Evolutionary conservation across 805 yeast genomes (phyloP), one percentile per base, ranked within the genome.

Genomic region (Spathaspora passalidarum): DNA sequence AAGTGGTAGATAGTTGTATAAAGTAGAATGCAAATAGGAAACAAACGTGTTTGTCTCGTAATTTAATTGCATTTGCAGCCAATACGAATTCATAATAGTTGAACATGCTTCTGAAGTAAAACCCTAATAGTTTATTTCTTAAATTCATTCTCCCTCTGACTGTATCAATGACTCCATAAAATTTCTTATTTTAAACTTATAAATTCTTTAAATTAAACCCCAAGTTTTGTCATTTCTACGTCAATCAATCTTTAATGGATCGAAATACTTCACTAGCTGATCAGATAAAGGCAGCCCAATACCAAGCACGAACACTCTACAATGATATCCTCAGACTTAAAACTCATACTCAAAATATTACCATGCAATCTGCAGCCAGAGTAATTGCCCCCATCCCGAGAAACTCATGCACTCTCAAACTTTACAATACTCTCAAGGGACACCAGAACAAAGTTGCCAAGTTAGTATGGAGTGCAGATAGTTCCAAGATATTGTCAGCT

Each of bases 371-470:
- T 48, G 69, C 75, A 46, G 72, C 68, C 40, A 50, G 37, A 21
- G 56, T 46, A 2, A 54, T 77, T 0, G 59, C 71, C 5, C 56
- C 68, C 1, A 57, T 72, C 17, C 69, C 71, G 1, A 43, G 49
- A 14, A 56, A 56, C 35, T 56, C 56, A 6, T 47, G 56, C 19
- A 52, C 53, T 41, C 61, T 72, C 32, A 63, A 59, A 43, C 60
- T 68, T 19, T 66, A 65, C 49, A 57, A 61, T 44, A 68, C 76
- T 1, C 61, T 81, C 35, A 67, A 61, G 44, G 89, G 89, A 1
- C 97, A 91, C 60, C 79, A 78, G 52, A 85, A 82, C 58, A 89
- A 90, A 58, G 77, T 90, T 17, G 75, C 83, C 7, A 80, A 81
- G 47, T 68, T 86, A 47, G 71, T 80, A 43, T 87, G 96, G 95